These are phyloP conservation scores for Backusella morwellensis DNA, from an alignment of 192 early-diverging fungal species.

Conservation along the genomic window DNA sequence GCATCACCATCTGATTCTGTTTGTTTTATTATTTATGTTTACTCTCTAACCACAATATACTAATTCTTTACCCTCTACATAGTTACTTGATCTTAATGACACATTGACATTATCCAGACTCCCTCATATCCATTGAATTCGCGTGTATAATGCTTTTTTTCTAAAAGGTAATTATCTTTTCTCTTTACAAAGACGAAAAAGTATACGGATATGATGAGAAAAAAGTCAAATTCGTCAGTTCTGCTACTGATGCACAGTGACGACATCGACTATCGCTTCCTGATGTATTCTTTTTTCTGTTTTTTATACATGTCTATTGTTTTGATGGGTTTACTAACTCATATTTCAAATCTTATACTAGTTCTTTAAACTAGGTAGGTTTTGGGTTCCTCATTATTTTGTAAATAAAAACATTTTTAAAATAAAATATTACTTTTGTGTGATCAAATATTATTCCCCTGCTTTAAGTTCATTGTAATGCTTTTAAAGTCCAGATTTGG, in stretches of 20 bases:
- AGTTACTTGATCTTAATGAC: neutral
- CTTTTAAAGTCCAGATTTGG: neutral
- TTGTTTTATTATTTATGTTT: neutral
- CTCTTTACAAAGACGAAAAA: neutral
- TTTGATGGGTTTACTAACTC: neutral
- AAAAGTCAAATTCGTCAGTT: conserved; percentile 19
- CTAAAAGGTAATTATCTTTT: neutral
- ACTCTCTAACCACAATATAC: neutral
- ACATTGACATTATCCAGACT: neutral
- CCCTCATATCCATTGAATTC: too few species aligned
- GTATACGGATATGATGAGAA: conserved; percentile 17
- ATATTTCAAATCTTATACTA: neutral
- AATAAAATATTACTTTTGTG: neutral
- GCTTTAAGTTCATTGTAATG: neutral
- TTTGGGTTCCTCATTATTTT: neutral
- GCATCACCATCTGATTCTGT: conserved; percentile 29
- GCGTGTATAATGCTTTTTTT: neutral
- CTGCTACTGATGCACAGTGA: conserved; percentile 21
- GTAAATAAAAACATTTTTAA: neutral
- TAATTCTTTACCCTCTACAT: neutral
- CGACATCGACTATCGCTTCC: neutral
- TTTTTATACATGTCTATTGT: neutral
- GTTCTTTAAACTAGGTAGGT: neutral
- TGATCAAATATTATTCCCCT: neutral
- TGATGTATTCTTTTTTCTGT: neutral